These are phyloP conservation scores for Termitomyces sp. DNA, from an alignment of 768 basidiomycete species.

Conservation along the genomic window DNA sequence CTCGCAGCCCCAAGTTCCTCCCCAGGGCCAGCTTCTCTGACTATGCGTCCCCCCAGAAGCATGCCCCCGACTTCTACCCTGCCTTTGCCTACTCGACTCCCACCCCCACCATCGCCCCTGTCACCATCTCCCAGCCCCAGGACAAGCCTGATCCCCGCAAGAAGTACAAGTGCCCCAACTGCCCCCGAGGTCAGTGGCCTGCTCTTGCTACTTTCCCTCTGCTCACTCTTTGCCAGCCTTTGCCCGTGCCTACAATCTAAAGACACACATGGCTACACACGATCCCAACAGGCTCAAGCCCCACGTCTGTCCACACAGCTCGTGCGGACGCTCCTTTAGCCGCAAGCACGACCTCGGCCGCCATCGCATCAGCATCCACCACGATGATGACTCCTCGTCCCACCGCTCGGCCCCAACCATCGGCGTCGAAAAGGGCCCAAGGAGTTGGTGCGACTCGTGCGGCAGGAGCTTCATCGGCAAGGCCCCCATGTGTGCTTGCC, in stretches of 20 bases:
- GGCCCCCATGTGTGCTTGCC: conserved; percentile 51
- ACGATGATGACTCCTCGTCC: conserved; percentile 51
- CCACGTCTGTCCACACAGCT: conserved; percentile 78
- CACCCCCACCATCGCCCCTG: conserved; percentile 46
- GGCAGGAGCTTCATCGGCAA: conserved; percentile 64
- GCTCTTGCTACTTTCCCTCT: neutral
- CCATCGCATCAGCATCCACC: conserved; percentile 83
- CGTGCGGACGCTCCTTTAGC: conserved; percentile 87
- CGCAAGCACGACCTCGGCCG: conserved; percentile 92
- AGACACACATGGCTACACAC: conserved; percentile 94
- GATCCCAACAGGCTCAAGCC: conserved; percentile 90
- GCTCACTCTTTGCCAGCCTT: conserved; percentile 50
- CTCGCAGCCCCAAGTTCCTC: conserved; percentile 39
- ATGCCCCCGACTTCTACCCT: conserved; percentile 40
- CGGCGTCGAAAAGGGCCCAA: conserved; percentile 58
- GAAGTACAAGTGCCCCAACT: conserved; percentile 72
- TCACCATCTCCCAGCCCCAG: conserved; percentile 41
- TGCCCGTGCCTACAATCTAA: conserved; percentile 89
- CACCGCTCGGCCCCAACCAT: conserved; percentile 44
- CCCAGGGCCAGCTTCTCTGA: conserved; percentile 59
- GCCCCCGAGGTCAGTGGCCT: conserved; percentile 67
- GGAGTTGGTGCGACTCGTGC: conserved; percentile 70
- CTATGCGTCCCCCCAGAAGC: conserved; percentile 40
- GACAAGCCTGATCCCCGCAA: conserved; percentile 61
- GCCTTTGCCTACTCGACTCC: conserved; percentile 39